Percentiles rank a stretch among this genome's conserved stretches.
Conservation (phyloP, 202 grass and related monocot species). For the Carex arenaria region DNA sequence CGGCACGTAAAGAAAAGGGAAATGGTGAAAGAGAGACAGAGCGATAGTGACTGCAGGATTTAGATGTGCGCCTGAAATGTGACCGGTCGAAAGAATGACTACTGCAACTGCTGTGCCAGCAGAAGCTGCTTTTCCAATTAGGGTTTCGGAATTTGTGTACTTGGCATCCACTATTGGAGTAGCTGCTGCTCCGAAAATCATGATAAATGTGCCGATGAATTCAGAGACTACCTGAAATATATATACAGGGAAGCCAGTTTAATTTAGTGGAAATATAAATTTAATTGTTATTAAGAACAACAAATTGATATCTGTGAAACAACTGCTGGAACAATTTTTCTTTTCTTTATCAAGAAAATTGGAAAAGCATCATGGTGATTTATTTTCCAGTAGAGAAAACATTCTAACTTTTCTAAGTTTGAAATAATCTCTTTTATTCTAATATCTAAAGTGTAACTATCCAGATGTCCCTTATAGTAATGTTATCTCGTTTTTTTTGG, state of each 20-base stretch:
- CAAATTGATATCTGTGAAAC: neutral
- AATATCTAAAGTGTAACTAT: too few species aligned
- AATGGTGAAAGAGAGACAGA: slow-evolving; percentile 42
- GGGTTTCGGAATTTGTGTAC: slow-evolving; percentile 16
- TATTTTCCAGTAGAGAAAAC: neutral
- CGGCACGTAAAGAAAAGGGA: slow-evolving; percentile 27
- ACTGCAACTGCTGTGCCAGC: slow-evolving; percentile 36
- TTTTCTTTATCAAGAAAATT: neutral
- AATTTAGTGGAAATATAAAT: neutral
- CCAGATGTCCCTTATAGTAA: too few species aligned
- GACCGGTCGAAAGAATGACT: slow-evolving; percentile 37
- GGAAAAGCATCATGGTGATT: neutral
- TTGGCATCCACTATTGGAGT: slow-evolving; percentile 32
- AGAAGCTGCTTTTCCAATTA: slow-evolving; percentile 31
- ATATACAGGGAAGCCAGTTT: neutral
- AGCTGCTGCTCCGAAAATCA: slow-evolving; percentile 37
- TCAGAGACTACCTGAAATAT: slow-evolving; percentile 21
- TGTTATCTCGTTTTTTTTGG: too few species aligned
- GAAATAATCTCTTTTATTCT: too few species aligned
- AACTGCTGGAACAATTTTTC: neutral
- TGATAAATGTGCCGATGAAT: slow-evolving; percentile 51
- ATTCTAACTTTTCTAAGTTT: neutral
- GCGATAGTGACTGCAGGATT: slow-evolving; percentile 46
- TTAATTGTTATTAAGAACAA: neutral
- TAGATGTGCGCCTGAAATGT: slow-evolving; percentile 51